Percentiles rank a stretch among this genome's conserved stretches.
phyloP scores from a whole-genome alignment of 257 asterid species.

The Nicotiana tomentosiformis region DNA sequence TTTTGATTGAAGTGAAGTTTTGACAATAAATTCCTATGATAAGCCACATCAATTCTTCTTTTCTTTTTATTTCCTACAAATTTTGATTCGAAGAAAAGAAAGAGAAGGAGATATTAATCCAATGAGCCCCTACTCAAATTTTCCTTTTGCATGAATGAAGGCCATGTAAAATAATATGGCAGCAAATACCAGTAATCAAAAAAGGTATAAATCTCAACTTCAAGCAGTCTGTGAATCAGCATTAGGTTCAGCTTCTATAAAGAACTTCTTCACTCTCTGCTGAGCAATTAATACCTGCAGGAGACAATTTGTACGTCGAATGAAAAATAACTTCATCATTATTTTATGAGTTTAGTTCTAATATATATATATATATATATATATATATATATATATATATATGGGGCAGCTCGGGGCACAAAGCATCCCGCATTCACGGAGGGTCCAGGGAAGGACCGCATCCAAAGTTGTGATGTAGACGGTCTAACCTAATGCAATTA shows the following conservation, averaged over 20 bases:
- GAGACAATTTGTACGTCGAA: neutral
- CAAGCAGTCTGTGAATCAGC: conserved; percentile 19
- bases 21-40: no score
- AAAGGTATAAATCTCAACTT: neutral
- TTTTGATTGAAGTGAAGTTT: no score
- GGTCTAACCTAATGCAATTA: no score
- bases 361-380: no score
- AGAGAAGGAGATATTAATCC: neutral
- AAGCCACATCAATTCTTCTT: no score
- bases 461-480: no score
- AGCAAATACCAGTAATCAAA: neutral
- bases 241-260: conserved; percentile 23
- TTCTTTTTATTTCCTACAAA: no score
- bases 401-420: no score
- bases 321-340: neutral
- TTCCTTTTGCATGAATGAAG: neutral
- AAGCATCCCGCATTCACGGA: no score
- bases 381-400: no score
- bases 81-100: no score
- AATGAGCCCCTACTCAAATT: neutral
- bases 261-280: conserved; percentile 31
- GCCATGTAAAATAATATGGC: neutral
- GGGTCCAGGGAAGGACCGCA: no score
- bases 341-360: neutral
- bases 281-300: conserved; percentile 34